phyloP scores from a whole-genome alignment of 1,284 basidiomycete species.

The Trametes sp. region DNA sequence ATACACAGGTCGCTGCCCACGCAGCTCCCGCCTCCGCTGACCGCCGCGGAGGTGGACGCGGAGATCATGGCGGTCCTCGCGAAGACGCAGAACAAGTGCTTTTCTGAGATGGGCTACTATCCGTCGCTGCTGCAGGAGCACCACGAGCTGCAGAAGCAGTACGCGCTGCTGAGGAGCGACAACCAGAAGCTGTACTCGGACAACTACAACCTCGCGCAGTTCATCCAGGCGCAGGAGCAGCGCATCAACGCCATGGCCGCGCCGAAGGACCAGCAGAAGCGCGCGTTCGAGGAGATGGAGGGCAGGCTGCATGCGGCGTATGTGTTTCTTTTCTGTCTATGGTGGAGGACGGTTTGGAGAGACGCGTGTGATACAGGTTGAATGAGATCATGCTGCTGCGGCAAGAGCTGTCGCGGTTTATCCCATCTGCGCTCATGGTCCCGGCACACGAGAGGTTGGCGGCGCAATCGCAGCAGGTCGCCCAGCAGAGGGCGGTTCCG shows the following conservation, averaged over 20 bases:
- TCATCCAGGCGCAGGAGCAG: constrained; percentile 31
- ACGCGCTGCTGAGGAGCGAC: constrained; percentile 45
- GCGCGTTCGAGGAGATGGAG: constrained; percentile 22
- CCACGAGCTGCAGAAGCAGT: constrained; percentile 42
- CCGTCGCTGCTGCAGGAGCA: constrained; percentile 48
- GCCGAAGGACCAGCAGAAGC: constrained; percentile 16
- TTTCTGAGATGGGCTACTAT: constrained; percentile 57
- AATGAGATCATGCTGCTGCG: constrained; percentile 29
- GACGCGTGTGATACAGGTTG: constrained; percentile 14
- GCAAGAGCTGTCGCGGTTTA: constrained; percentile 30
- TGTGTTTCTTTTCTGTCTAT: background rate
- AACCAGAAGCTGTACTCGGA: constrained; percentile 61
- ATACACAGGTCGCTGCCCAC: background rate
- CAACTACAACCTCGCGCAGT: constrained; percentile 45
- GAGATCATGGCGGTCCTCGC: constrained; percentile 53
- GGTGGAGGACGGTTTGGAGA: background rate
- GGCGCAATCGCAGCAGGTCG: background rate
- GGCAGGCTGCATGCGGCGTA: constrained; percentile 27
- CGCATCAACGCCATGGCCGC: constrained; percentile 20
- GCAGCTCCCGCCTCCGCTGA: background rate
- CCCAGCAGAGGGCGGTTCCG: constrained; percentile 1
- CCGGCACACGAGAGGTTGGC: constrained; percentile 9
- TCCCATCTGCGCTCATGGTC: constrained; percentile 12
- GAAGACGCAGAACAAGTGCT: constrained; percentile 51
- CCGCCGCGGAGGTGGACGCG: constrained; percentile 9